Base-by-base conservation (phyloP, 441 rosid genomes). In the Euphorbia schlechtendalii region DNA sequence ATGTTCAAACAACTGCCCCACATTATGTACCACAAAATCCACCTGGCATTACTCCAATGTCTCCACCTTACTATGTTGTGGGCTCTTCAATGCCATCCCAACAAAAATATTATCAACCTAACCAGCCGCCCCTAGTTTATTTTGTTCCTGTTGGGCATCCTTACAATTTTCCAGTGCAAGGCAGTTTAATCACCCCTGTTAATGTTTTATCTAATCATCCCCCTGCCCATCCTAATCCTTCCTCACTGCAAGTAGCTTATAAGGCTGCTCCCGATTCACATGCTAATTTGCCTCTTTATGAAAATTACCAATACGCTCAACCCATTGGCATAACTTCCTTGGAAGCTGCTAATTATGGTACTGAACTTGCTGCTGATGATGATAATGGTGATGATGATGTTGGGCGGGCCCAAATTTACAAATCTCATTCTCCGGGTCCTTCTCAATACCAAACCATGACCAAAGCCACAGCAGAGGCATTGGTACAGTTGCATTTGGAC, bases 361-460 rank as follows among this genome's bases (percentile, higher is more conserved):
- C 66, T 13, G 80, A 81, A 67, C 69, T 72, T 60, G n/a, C n/a
- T n/a, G n/a, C n/a, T n/a, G n/a, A n/a, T n/a, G n/a, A n/a, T n/a
- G n/a, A n/a, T n/a, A n/a, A n/a, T n/a, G n/a, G n/a, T n/a, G 85
- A 80, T 32, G 89, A 84, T 13, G 89, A 86, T 27, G 79, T 78
- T 69, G 74, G 76, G 9, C 84, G 73, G 51, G 75, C 79, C 61
- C 95, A 78, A 65, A 82, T 90, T 68, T 87, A 88, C 77, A 86
- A 90, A 80, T 27, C 30, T 27, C 30, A 27, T 1, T 4, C 30
- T 27, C 4, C 30, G 30, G 30, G 30, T 27, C 30, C 30, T 27
- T 27, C 30, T 27, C 4, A 27, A 4, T 27, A 27, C 30, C 30
- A 27, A 27, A 27, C 30, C 30, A 27, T 27, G 30, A 27, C 1